Base-by-base conservation (phyloP, 768 basidiomycete genomes). In the Psilocybe sp. region DNA sequence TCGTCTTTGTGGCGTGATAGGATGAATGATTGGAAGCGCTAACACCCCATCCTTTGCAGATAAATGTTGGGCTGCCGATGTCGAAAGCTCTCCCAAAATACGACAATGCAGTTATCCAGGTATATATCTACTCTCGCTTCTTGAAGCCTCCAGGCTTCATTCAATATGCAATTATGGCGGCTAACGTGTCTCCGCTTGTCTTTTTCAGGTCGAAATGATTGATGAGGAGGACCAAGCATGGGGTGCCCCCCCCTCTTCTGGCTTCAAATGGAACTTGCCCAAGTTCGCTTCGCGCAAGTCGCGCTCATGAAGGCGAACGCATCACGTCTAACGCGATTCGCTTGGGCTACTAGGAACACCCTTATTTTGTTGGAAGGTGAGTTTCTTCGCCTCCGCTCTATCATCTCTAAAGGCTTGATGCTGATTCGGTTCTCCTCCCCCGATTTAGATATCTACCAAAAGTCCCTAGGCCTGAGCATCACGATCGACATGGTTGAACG, bases 181-280 rank as follows among this genome's bases (percentile, higher is more conserved):
- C 51, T 53, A 50, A 50, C 46, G 14, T 18, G 36, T 38, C 16
- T 43, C 42, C 38, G 38, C 18, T 23, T 46, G 37, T 33, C 46
- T 20, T 28, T 35, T 45, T 37, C 35, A 64, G 62, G 59, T 55
- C 31, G 66, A 66, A 36, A 66, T 67, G 60, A 61, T 74, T 8
- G 66, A 66, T n/a, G 58, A 58, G 4, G 70, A 77, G 44, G 66
- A 76, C 49, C 63, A 62, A 44, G 72, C 76, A 10, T 77, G 74
- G 73, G 62, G 61, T 18, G 50, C 61, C 4, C 63, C 61, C n/a
- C 60, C 65, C 34, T 54, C 58, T 18, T 44, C 54, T n/a, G 50
- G 46, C 37, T 50, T 50, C 31, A 58, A 56, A 39, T 59, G 57
- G 61, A 33, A 47, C 19, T 31, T 61, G 35, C 62, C 60, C 10